phyloP scores from a whole-genome alignment of 306 rosid species.

The Crataegus laevigata region DNA sequence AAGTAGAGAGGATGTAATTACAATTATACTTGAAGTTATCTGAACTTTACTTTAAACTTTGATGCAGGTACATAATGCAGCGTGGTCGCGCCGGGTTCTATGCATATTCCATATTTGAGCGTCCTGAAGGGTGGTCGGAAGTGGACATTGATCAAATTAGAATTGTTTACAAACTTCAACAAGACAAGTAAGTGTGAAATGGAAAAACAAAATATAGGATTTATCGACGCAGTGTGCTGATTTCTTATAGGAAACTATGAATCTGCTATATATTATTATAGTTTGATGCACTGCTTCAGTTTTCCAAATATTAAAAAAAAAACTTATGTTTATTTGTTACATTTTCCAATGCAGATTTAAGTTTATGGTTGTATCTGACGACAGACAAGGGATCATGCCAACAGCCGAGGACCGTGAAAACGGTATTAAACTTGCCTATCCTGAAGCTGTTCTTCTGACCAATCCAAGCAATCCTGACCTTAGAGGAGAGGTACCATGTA shows the following conservation, averaged over 20 bases:
- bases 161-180: slow-evolving; percentile 40
- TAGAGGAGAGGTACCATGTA: slow-evolving; percentile 47
- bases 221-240: not conserved
- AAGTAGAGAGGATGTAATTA: not conserved
- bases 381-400: slow-evolving; percentile 68
- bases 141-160: slow-evolving; percentile 42
- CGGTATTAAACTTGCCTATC: slow-evolving; percentile 40
- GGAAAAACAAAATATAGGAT: not conserved
- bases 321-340: too few relatives aligned
- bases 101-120: slow-evolving; percentile 47
- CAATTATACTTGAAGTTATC: not conserved
- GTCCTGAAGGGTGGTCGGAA: slow-evolving; percentile 45
- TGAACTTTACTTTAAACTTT: not conserved
- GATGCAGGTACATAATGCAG: slow-evolving; percentile 51
- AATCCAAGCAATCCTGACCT: slow-evolving; percentile 26
- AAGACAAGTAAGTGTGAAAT: slow-evolving; percentile 25
- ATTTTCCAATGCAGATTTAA: slow-evolving; percentile 33
- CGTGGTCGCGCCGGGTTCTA: slow-evolving; percentile 62
- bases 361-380: slow-evolving; percentile 62
- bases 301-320: too few relatives aligned
- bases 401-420: slow-evolving; percentile 21
- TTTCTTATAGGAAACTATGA: not conserved
- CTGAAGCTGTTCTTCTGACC: slow-evolving; percentile 68
- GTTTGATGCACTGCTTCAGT: not conserved
- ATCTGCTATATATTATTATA: not conserved